Conservation (phyloP, 2,329 filamentous ascomycete genomes). For the Calonectria honghensis region DNA sequence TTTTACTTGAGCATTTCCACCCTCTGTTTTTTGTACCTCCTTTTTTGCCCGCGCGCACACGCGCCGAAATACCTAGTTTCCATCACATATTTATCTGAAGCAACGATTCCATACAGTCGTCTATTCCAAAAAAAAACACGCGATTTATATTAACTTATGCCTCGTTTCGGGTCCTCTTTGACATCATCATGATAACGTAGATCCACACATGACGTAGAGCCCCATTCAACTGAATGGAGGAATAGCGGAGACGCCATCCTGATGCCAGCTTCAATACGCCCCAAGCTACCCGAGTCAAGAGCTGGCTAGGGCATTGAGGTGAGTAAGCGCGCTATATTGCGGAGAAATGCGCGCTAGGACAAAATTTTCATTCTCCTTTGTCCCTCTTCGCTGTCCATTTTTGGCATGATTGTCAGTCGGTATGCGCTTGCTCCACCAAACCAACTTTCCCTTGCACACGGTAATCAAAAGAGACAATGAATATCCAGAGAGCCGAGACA, state of each 20-base stretch:
- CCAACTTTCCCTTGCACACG: neutral
- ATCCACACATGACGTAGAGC: conserved; percentile 20
- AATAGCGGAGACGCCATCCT: neutral
- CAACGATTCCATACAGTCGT: neutral
- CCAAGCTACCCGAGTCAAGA: neutral
- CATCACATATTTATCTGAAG: neutral
- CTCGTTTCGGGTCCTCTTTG: neutral
- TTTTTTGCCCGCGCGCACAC: neutral
- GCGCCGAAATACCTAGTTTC: neutral
- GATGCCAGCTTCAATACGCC: conserved; percentile 5
- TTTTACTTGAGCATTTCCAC: neutral
- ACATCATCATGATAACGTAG: conserved; percentile 3
- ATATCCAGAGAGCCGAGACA: neutral
- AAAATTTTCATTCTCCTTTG: neutral
- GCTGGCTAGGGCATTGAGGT: neutral
- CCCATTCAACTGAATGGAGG: neutral
- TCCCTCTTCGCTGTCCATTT: neutral
- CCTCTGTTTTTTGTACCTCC: neutral
- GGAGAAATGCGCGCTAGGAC: neutral
- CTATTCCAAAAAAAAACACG: neutral
- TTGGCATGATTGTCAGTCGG: neutral
- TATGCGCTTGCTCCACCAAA: neutral
- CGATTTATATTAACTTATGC: neutral
- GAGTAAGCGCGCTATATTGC: conserved; percentile 2
- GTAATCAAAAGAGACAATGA: neutral